A percentile compares a stretch with the other conserved stretches of the same genome.
Evolutionary conservation across 768 basidiomycete species (phyloP).

Genomic region (Pleurotus platypus): DNA sequence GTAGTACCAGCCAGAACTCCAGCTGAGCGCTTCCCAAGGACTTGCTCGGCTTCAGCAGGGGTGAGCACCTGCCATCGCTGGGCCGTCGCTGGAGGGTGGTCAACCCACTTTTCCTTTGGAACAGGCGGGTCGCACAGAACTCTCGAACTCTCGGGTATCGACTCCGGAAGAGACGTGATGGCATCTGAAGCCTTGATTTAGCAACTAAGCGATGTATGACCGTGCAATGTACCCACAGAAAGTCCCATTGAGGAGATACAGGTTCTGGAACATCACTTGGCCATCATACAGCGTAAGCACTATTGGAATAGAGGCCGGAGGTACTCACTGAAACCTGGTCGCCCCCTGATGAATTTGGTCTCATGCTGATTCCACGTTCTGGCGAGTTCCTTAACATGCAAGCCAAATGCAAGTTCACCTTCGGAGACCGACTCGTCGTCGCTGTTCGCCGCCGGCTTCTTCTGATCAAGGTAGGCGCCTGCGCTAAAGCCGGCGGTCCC

Average conservation of each 20-base stretch:
- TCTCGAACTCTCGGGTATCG: background rate
- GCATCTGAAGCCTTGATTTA: background rate
- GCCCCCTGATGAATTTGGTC: conserved; percentile 1
- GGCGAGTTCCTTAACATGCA: background rate
- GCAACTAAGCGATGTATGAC: background rate
- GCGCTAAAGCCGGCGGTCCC: background rate
- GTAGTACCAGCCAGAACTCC: conserved; percentile 2
- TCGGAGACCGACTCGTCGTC: no score
- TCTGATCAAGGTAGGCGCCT: background rate
- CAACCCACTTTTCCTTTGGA: background rate
- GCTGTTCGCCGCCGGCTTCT: no score
- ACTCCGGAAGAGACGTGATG: background rate
- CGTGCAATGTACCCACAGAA: background rate
- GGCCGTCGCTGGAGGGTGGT: background rate
- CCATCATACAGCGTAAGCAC: background rate
- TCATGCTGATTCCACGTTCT: conserved; percentile 1
- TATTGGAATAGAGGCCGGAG: background rate
- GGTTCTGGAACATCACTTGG: conserved; percentile 8
- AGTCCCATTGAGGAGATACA: conserved; percentile 5
- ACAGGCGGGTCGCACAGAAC: conserved; percentile 1
- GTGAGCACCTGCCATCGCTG: conserved; percentile 4
- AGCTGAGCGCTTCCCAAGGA: background rate
- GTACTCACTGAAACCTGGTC: conserved; percentile 4
- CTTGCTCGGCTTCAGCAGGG: background rate
- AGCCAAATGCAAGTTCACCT: no score